Evolutionary conservation across 768 basidiomycete species (phyloP), one percentile per base, ranked within the genome.

Genomic region (Russula sp.): DNA sequence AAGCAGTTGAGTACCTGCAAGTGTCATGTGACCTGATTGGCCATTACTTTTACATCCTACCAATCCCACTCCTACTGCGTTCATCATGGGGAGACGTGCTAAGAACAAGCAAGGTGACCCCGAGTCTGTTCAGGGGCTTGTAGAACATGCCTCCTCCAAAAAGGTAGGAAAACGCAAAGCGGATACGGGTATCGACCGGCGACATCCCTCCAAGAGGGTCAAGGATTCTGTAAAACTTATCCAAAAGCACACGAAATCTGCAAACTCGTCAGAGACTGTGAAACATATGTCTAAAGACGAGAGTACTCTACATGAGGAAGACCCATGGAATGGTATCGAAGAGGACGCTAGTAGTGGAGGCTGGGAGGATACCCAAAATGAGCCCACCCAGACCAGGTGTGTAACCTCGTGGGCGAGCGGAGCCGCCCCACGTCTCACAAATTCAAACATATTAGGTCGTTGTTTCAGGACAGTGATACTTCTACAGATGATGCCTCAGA

Each of bases 71-170:
- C 46, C 46, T 20, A 5, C 8, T 16, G 14, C 29, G 14, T 43
- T 14, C n/a, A 34, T 20, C 53, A 93, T 94, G 92, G 92, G 92
- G 64, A 83, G 91, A 70, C 83, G 90, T 65, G 82, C 90, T 67
- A 91, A 88, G 73, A 85, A 88, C 75, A 93, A 93, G 75, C 92
- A 94, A 72, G 80, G 76, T 2, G 77, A 84, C 11, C 91, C 91
- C 0, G 77, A 77, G 60, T 80, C 89, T 35, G 68, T 89, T 34
- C 68, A 56, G 7, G 78, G 83, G 14, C 66, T 69, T 0, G 75
- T 75, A 18, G 65, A 68, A 7, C 69, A 70, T n/a, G 20, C 69
- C 4, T 78, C 81, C 3, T 71, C 77, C 2, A 86, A 84, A 74
- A 84, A 81, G 63, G 76, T 83, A 14, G 86, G 86, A 43, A 92